Evolutionary conservation across 345 rosid species (phyloP).

Genomic region (Eucalyptus camaldulensis): DNA sequence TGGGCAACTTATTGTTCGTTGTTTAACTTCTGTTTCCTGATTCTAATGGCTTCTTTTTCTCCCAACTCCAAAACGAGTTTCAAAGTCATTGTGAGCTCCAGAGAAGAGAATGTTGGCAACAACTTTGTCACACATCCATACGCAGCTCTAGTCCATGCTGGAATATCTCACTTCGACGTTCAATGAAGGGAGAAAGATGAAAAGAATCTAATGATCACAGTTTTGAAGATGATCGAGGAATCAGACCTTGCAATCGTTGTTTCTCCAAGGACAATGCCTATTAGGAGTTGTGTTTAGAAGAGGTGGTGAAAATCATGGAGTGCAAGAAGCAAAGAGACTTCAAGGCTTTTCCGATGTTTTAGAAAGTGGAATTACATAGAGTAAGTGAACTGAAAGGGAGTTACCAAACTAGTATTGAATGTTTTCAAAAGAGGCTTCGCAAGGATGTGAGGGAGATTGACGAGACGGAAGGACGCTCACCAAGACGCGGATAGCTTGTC

Average conservation of each 20-base stretch:
- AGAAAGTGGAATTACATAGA: too few species aligned
- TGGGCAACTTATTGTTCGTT: neutral
- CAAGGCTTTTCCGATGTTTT: too few species aligned
- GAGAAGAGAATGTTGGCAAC: neutral
- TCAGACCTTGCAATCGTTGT: neutral
- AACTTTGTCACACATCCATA: neutral
- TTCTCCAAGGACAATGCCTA: neutral
- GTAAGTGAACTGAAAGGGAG: too few species aligned
- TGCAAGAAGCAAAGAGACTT: too few species aligned
- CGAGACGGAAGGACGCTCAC: neutral
- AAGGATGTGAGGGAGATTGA: neutral
- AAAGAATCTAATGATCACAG: neutral
- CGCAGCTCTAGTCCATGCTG: neutral
- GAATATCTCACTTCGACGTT: neutral
- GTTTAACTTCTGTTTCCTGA: neutral
- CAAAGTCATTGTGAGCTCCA: neutral
- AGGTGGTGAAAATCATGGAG: too few species aligned
- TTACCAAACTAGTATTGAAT: too few species aligned
- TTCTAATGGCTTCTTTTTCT: neutral
- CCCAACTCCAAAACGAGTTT: neutral
- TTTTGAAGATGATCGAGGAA: neutral
- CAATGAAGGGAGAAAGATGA: too few species aligned
- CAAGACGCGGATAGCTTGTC: neutral
- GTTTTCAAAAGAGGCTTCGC: neutral
- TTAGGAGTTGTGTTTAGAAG: too few species aligned